These are phyloP conservation scores for Crotalaria pallida DNA, from an alignment of 306 rosid genomes.

Conservation along the genomic window DNA sequence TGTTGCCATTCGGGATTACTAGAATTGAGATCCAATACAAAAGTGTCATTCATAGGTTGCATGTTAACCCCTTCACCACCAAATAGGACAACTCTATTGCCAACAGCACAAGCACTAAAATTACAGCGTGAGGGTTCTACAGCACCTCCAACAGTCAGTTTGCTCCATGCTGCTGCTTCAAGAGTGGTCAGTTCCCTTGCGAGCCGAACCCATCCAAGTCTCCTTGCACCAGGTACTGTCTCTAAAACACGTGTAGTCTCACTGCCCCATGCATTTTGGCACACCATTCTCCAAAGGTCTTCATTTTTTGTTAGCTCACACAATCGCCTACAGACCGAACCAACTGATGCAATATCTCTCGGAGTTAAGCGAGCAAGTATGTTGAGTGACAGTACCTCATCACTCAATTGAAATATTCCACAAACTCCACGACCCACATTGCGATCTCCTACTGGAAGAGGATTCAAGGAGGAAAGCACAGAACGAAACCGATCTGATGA, in stretches of 20 bases:
- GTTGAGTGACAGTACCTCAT: slow-evolving; percentile 87
- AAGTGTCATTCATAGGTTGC: slow-evolving; percentile 99
- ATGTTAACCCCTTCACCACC: slow-evolving; percentile 99
- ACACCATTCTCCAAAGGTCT: slow-evolving; percentile 95
- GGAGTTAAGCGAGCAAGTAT: slow-evolving; percentile 89
- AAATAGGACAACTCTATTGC: slow-evolving; percentile 92
- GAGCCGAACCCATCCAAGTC: slow-evolving; percentile 92
- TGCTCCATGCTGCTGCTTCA: slow-evolving; percentile 98
- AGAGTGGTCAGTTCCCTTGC: slow-evolving; percentile 97
- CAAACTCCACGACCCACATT: slow-evolving; percentile 88
- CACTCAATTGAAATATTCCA: slow-evolving; percentile 88
- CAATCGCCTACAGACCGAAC: slow-evolving; percentile 74
- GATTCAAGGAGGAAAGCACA: slow-evolving; percentile 58
- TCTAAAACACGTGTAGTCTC: slow-evolving; percentile 93
- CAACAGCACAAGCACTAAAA: slow-evolving; percentile 98
- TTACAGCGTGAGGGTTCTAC: slow-evolving; percentile 99
- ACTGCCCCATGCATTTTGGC: slow-evolving; percentile 99
- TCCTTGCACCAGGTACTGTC: slow-evolving; percentile 95
- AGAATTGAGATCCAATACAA: slow-evolving; percentile 83
- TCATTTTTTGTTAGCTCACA: slow-evolving; percentile 82
- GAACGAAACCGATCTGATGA: slow-evolving; percentile 54
- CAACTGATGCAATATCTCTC: slow-evolving; percentile 91
- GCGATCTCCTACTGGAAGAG: slow-evolving; percentile 59
- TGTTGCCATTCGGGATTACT: slow-evolving; percentile 96
- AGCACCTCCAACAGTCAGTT: slow-evolving; percentile 85